phyloP scores from a whole-genome alignment of 2,329 filamentous ascomycete genomes.

The Monosporascus sp. region DNA sequence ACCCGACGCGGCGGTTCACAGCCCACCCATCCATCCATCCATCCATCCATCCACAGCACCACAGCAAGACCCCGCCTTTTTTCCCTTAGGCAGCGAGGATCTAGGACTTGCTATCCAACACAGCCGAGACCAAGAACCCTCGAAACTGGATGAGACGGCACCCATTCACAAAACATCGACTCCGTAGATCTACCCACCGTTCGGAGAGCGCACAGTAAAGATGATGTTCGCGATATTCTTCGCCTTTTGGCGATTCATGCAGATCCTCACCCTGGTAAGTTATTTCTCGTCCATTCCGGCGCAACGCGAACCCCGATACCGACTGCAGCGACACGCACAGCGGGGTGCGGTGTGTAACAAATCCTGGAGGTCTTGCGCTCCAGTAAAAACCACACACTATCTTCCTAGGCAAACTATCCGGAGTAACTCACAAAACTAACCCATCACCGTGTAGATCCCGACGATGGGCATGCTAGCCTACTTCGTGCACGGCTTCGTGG shows the following conservation, averaged over 20 bases:
- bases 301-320: neutral
- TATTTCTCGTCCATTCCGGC: neutral
- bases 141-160: too few relatives aligned
- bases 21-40: too few relatives aligned
- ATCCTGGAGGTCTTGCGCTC: neutral
- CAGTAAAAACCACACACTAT: neutral
- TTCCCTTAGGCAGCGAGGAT: neutral
- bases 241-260: slow-evolving; percentile 55
- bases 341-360: too few relatives aligned
- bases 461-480: slow-evolving; percentile 63
- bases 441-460: slow-evolving; percentile 45
- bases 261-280: slow-evolving; percentile 60
- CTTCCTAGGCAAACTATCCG: neutral
- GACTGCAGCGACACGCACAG: too few relatives aligned
- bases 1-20: too few relatives aligned
- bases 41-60: neutral
- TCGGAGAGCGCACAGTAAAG: neutral
- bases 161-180: too few relatives aligned
- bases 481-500: slow-evolving; percentile 58
- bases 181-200: too few relatives aligned
- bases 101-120: too few relatives aligned
- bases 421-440: neutral
- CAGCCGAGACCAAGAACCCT: too few relatives aligned
- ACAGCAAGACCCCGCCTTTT: neutral
- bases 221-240: slow-evolving; percentile 63